Conservation (phyloP, 768 basidiomycete species). For the Cyathus striatus region DNA sequence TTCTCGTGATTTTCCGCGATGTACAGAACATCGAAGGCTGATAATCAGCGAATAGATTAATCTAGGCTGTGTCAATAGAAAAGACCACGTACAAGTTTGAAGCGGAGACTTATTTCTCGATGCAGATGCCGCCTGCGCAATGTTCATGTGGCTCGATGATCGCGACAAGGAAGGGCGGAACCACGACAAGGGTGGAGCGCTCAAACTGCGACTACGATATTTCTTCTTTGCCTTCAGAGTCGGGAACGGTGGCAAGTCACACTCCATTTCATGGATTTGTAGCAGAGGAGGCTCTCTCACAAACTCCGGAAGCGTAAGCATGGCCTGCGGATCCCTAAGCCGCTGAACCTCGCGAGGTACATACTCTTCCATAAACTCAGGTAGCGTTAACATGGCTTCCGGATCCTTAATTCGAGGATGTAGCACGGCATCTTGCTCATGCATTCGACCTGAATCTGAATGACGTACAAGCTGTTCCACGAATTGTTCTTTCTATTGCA, state of each 20-base stretch:
- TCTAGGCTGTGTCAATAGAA: neutral
- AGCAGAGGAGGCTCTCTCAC: slow-evolving; percentile 43
- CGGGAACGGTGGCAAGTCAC: slow-evolving; percentile 4
- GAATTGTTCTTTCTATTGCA: slow-evolving; percentile 61
- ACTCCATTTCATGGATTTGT: slow-evolving; percentile 7
- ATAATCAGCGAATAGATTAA: slow-evolving; percentile 8
- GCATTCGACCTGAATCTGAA: slow-evolving; percentile 68
- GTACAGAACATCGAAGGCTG: slow-evolving; percentile 42
- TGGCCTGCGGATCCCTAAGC: slow-evolving; percentile 34
- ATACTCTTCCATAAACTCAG: slow-evolving; percentile 60
- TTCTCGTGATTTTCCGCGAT: slow-evolving; percentile 83
- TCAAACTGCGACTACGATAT: slow-evolving; percentile 45
- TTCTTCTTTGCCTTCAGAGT: slow-evolving; percentile 23
- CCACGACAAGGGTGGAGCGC: slow-evolving; percentile 60
- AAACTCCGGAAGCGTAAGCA: slow-evolving; percentile 57
- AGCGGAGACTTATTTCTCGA: neutral
- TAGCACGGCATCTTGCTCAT: slow-evolving; percentile 72
- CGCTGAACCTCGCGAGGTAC: slow-evolving; percentile 29
- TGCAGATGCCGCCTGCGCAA: neutral
- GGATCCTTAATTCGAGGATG: slow-evolving; percentile 41
- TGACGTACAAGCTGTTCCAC: slow-evolving; percentile 70
- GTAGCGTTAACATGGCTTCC: slow-evolving; percentile 47
- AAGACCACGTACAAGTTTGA: neutral
- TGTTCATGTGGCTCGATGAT: neutral
- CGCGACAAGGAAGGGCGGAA: slow-evolving; percentile 32